Evolutionary conservation across 139 green algal genomes (phyloP).

Genomic region (Zygnema circumcarinatum): DNA sequence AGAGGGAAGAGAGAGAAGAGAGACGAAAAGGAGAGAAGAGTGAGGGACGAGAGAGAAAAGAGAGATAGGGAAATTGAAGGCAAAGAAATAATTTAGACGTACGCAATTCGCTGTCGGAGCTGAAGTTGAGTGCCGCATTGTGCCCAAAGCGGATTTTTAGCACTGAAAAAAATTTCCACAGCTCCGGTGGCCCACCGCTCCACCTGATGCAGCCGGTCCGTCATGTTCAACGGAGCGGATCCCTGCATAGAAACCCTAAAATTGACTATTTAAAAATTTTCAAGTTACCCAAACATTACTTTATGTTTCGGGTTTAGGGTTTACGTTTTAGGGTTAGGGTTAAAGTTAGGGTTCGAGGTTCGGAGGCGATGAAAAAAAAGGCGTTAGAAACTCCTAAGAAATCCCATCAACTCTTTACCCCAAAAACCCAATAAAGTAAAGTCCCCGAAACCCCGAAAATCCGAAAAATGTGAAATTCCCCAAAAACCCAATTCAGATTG

Average conservation of each 20-base stretch:
- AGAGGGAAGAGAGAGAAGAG: neutral
- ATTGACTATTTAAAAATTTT: neutral
- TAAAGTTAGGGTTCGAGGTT: too few relatives aligned
- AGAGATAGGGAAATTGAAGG: neutral
- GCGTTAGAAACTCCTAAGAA: too few relatives aligned
- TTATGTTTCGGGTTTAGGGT: too few relatives aligned
- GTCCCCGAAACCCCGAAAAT: too few relatives aligned
- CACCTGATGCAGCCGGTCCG: conserved; percentile 50
- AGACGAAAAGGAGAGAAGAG: conserved; percentile 6
- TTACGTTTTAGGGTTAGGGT: too few relatives aligned
- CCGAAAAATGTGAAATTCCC: too few relatives aligned
- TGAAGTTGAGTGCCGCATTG: conserved; percentile 24
- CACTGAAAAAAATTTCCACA: conserved; percentile 55
- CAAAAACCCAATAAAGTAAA: too few relatives aligned
- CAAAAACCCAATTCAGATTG: too few relatives aligned
- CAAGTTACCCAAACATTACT: too few relatives aligned
- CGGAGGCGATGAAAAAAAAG: too few relatives aligned
- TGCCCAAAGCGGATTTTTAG: conserved; percentile 20
- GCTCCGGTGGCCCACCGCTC: conserved; percentile 46
- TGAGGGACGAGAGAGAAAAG: neutral
- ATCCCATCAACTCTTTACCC: too few relatives aligned
- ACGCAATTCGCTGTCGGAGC: conserved; percentile 47
- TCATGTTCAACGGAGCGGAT: conserved; percentile 53
- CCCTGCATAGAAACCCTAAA: conserved; percentile 35
- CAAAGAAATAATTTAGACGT: neutral